Conservation (phyloP, 1,139 yeast genomes). For the Suhomyces kunorum region DNA sequence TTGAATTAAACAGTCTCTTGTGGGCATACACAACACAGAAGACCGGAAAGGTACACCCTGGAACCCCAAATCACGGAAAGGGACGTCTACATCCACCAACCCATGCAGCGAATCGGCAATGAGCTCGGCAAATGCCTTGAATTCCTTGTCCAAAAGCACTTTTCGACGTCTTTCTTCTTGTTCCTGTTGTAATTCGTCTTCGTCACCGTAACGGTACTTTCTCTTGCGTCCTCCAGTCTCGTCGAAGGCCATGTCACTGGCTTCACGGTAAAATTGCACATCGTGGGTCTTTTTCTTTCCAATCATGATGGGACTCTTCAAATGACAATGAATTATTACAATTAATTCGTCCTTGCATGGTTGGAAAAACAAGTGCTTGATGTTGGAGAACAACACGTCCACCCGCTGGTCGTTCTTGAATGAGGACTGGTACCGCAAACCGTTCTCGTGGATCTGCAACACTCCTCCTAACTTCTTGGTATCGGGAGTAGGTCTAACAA, state of each 20-base stretch:
- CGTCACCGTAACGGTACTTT: conserved; percentile 94
- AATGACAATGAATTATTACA: conserved; percentile 88
- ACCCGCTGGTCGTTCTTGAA: conserved; percentile 81
- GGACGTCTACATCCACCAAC: conserved; percentile 82
- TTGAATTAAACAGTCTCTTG: conserved; percentile 94
- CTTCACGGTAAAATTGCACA: conserved; percentile 94
- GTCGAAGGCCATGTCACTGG: conserved; percentile 93
- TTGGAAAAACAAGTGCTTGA: conserved; percentile 92
- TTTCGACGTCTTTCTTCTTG: conserved; percentile 96
- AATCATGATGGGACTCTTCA: conserved; percentile 89
- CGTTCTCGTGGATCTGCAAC: conserved; percentile 91
- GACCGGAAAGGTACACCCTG: conserved; percentile 97
- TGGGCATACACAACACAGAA: conserved; percentile 93
- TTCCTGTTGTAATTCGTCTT: conserved; percentile 97
- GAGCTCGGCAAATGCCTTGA: conserved; percentile 82
- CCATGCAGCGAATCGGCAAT: conserved; percentile 87
- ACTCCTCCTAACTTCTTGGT: conserved; percentile 93
- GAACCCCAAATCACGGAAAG: conserved; percentile 95
- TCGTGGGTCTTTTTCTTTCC: conserved; percentile 96
- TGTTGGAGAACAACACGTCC: conserved; percentile 85
- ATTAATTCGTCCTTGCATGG: conserved; percentile 94
- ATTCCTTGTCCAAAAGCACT: conserved; percentile 87
- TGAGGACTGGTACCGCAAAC: conserved; percentile 88
- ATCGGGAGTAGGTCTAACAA: conserved; percentile 94
- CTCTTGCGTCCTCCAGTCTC: conserved; percentile 95